These are phyloP conservation scores for Cladophialophora psammophila DNA, from an alignment of 2,329 filamentous ascomycete genomes.

Conservation along the genomic window DNA sequence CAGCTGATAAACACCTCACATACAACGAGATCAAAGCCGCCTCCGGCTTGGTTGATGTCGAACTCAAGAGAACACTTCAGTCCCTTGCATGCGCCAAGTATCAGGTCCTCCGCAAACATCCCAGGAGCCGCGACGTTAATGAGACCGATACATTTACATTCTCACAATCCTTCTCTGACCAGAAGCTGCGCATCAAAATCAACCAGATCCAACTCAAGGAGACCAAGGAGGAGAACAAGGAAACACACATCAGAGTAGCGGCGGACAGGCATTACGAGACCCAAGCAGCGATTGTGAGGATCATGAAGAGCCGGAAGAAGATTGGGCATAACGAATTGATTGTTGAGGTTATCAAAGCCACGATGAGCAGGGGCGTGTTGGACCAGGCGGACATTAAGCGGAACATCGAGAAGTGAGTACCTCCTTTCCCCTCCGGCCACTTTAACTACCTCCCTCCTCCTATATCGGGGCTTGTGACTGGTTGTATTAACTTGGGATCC, in stretches of 20 bases:
- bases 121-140: constrained; percentile 81
- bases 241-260: constrained; percentile 87
- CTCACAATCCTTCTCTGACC: constrained; percentile 77
- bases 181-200: constrained; percentile 93
- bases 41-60: constrained; percentile 76
- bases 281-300: constrained; percentile 93
- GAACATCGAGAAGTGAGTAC: constrained; percentile 87
- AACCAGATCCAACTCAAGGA: constrained; percentile 98
- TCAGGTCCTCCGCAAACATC: constrained; percentile 82
- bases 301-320: constrained; percentile 92
- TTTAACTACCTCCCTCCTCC: background rate
- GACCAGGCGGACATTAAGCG: constrained; percentile 90
- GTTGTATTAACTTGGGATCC: background rate
- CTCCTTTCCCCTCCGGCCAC: constrained; percentile 2
- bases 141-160: constrained; percentile 82
- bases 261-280: constrained; percentile 95
- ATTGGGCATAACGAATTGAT: constrained; percentile 89
- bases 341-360: constrained; percentile 89
- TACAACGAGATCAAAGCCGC: constrained; percentile 78
- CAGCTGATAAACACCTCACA: constrained; percentile 68
- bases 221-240: constrained; percentile 92
- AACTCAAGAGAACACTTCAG: constrained; percentile 89
- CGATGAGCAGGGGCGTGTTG: constrained; percentile 82
- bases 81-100: constrained; percentile 91
- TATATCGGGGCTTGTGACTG: background rate